Evolutionary conservation across 208 protist genomes (phyloP), one percentile per base, ranked within the genome.

Genomic region (Strigomonas culicis): DNA sequence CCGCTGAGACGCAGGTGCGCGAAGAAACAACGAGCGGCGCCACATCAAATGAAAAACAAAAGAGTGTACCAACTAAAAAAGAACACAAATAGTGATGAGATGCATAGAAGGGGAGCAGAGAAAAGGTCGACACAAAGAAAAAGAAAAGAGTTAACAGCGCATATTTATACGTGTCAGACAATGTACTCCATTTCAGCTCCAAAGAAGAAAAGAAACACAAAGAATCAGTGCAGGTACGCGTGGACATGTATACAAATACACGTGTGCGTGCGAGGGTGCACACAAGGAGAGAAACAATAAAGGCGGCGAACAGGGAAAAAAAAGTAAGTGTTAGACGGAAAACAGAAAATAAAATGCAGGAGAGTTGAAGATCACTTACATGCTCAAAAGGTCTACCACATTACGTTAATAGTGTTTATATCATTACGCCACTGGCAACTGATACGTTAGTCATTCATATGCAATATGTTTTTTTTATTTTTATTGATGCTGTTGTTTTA

Each of bases 81-180:
- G 13, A 55, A 44, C 25, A 41, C 41, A 53, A 55, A 31, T 13
- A 53, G 44, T 1, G 19, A 11, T n/a, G 31, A 44, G 31, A 36
- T 1, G 6, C 15, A 34, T 36, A 34, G 8, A 24, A 15, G 1
- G 0, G 4, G n/a, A 55, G 28, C n/a, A 41, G 25, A 55, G 22
- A 19, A 41, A 41, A 30, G 32, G 19, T 2, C 2, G 25, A 36
- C 55, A 47, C 24, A 24, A 32, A 61, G 17, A 49, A 8, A 53
- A 32, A 78, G 32, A n/a, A 69, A 17, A 61, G 25, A 52, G 19
- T 32, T 4, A 31, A 22, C n/a, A n/a, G n/a, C n/a, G n/a, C n/a
- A n/a, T n/a, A n/a, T n/a, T n/a, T n/a, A n/a, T n/a, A n/a, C n/a
- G 11, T 46, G 17, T 46, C 17, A 46, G 39, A n/a, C 17, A 46